Evolutionary conservation across 129 eudicot genomes (phyloP).

Genomic region (Flaveria brownii): DNA sequence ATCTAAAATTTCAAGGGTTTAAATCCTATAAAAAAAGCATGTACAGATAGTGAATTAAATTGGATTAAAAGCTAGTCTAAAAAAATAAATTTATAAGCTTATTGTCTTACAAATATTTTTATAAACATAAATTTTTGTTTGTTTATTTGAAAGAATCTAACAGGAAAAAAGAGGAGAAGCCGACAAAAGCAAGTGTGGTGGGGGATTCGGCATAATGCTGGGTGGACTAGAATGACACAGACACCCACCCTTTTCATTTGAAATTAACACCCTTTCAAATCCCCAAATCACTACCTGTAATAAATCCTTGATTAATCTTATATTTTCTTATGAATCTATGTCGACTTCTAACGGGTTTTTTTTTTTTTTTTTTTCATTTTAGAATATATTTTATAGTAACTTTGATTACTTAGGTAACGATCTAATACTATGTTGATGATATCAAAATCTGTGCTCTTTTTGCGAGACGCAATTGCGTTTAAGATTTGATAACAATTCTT

Average conservation of each 20-base stretch:
- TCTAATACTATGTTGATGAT: not conserved
- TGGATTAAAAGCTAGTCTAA: no score
- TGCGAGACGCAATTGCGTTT: not conserved
- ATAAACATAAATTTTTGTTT: not conserved
- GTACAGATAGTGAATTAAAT: no score
- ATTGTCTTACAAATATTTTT: no score
- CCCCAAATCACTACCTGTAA: not conserved
- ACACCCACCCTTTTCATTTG: conserved; percentile 22
- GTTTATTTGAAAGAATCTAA: not conserved
- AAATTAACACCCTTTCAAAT: conserved; percentile 1
- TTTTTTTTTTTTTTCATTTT: no score
- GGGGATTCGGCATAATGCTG: conserved; percentile 36
- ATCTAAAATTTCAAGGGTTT: no score
- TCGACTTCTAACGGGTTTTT: no score
- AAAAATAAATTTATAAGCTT: no score
- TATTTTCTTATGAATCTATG: no score
- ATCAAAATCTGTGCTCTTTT: not conserved
- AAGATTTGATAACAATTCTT: no score
- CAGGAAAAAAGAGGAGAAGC: conserved; percentile 4
- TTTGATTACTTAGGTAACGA: not conserved
- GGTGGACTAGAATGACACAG: conserved; percentile 41
- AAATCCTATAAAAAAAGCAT: no score
- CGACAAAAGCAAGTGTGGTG: conserved; percentile 46
- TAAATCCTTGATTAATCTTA: no score
- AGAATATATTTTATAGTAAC: not conserved